A percentile compares a stretch with the other conserved stretches of the same genome.
phyloP scores from a whole-genome alignment of 2,329 filamentous ascomycete genomes.

The Botryosphaeria dothidea region DNA sequence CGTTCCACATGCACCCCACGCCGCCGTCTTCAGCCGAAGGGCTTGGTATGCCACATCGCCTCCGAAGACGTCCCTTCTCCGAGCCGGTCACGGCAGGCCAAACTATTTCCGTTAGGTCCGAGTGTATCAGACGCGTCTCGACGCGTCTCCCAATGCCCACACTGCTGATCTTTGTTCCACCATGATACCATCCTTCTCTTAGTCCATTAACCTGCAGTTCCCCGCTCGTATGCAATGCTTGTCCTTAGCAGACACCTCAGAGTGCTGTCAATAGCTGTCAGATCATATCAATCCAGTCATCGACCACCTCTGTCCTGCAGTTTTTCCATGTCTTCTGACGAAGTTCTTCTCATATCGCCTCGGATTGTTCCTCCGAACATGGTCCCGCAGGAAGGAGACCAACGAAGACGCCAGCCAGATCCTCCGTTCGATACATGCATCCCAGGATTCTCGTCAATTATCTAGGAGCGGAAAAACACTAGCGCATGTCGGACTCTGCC shows the following conservation, averaged over 20 bases:
- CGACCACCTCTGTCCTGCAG: neutral
- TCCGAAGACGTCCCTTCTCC: neutral
- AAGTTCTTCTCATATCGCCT: no score
- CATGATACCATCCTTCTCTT: neutral
- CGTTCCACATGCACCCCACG: neutral
- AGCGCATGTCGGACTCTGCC: no score
- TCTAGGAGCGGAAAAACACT: no score
- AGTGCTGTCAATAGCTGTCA: neutral
- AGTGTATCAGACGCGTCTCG: constrained; percentile 11
- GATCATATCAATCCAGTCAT: neutral
- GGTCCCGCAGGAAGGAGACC: no score
- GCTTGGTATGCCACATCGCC: neutral
- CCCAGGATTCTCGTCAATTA: no score
- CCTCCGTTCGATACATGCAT: no score
- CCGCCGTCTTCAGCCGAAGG: neutral
- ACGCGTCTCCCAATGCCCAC: constrained; percentile 12
- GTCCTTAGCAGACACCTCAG: constrained; percentile 1
- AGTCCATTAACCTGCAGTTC: neutral
- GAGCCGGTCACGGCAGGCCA: constrained; percentile 1
- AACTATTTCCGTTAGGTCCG: neutral
- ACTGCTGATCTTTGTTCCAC: constrained; percentile 11
- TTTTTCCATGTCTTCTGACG: neutral
- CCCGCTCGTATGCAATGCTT: neutral
- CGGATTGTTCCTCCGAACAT: no score
- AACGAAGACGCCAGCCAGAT: no score